Percentiles rank a stretch among this genome's conserved stretches.
These are phyloP conservation scores for Magnaporthiopsis rhizophila DNA, from an alignment of 2,329 filamentous ascomycete genomes.

Conservation along the genomic window DNA sequence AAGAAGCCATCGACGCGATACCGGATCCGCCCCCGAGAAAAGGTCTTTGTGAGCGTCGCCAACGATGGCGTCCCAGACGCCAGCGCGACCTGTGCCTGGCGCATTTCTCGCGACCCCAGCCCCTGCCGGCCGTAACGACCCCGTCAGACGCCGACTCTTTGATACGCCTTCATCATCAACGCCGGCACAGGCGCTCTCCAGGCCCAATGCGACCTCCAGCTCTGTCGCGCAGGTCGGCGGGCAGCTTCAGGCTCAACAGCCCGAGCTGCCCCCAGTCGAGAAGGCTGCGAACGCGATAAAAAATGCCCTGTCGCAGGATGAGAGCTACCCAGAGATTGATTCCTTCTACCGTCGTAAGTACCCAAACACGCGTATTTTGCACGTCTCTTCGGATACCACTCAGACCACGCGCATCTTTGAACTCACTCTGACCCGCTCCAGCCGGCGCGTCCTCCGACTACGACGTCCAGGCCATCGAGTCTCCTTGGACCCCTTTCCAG, in stretches of 20 bases:
- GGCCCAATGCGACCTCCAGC: conserved; percentile 13
- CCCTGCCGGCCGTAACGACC: conserved; percentile 40
- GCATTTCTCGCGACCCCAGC: conserved; percentile 71
- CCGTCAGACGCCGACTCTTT: conserved; percentile 6
- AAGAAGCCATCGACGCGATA: background rate
- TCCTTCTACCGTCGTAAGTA: conserved; percentile 78
- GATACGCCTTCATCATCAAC: conserved; percentile 4
- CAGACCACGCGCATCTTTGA: background rate
- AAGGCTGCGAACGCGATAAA: conserved; percentile 82
- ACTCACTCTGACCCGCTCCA: conserved; percentile 31
- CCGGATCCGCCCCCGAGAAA: no score
- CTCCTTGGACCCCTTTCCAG: conserved; percentile 83
- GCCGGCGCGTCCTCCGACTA: conserved; percentile 90
- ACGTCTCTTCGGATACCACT: background rate
- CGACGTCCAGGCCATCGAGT: conserved; percentile 60
- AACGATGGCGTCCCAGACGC: conserved; percentile 54
- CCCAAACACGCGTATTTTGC: background rate
- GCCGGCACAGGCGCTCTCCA: conserved; percentile 12
- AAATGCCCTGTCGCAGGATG: conserved; percentile 65
- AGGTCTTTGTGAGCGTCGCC: background rate
- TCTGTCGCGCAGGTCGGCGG: background rate
- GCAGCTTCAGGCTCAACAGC: background rate
- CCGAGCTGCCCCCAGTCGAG: conserved; percentile 56
- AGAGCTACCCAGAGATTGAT: conserved; percentile 81
- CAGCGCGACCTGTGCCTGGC: conserved; percentile 65